Evolutionary conservation across 179 eudicot species (phyloP), one percentile per base, ranked within the genome.

Genomic region (Silene coronaria): DNA sequence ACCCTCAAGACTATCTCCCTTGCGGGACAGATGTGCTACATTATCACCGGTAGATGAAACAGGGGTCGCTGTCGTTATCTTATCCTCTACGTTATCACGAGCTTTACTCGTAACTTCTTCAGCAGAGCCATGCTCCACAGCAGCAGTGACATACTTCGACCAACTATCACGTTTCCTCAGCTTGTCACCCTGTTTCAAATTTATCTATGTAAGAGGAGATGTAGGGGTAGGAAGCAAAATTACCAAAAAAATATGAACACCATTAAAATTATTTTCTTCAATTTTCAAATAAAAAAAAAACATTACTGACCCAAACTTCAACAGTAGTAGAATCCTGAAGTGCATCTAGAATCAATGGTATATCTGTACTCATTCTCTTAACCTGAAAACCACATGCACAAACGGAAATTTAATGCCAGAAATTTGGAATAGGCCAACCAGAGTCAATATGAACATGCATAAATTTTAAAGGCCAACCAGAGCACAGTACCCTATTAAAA

Each of bases 151-250:
- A 89, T 91, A 92, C 81, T 86, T 88, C 63, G 91, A 84, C 99
- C 99, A 95, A 70, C 86, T 93, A 70, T 87, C 90, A 61, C 92
- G 90, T 72, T 88, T 91, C 78, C 99, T 87, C n/a, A 95, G 69
- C 82, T 80, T 88, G 63, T 87, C 89, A 67, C 84, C 95, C 99
- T 95, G 85, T 45, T 75, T 26, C 73, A 72, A 74, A 68, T 60
- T 70, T 77, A 57, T 76, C 38, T n/a, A 46, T 34, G 71, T 27
- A 23, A 75, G 53, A 34, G n/a, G 28, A 10, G 53, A 9, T 23
- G 36, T 28, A 22, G 17, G 76, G 34, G 14, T 26, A 28, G 62
- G 13, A 3, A 16, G 75, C 59, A 24, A 46, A 68, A 24, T 46
- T 70, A 38, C 19, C 57, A 13, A 2, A 2, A n/a, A 46, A 46